Evolutionary conservation across 2,329 filamentous ascomycete species (phyloP), one percentile per base, ranked within the genome.

Genomic region (Plectosphaerella plurivora): DNA sequence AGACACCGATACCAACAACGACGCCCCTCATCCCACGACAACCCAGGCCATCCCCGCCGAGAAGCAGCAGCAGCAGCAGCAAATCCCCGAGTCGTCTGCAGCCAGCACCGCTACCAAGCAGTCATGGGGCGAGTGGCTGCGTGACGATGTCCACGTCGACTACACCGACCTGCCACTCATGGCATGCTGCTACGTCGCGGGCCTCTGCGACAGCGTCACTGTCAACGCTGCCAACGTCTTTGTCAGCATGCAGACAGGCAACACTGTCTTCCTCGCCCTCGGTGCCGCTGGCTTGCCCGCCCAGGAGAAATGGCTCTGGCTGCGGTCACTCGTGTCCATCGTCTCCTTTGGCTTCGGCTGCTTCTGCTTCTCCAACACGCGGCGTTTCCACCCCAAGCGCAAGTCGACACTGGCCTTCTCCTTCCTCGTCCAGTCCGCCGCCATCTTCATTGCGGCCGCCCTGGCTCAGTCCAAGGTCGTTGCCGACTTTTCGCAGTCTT

Each of bases 241-340:
- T 51, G 71, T 71, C 22, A 68, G 65, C 45, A 73, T 73, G 69
- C 70, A 73, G 55, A 73, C 70, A 15, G 81, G 82, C 39, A 86
- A 86, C 65, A 85, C 82, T 10, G 77, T 86, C 59, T 84, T 85
- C 66, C 72, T 86, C 39, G 81, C 78, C 16, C 77, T 86, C 20
- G 81, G 81, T 51, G 76, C 79, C 12, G 75, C 80, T 3, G 66
- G 67, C 28, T 78, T 82, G 46, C 80, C 78, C 3, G 63, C 70
- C 18, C 69, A 69, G 53, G 68, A 79, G 53, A 77, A 78, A 4
- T 71, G 71, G 51, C 79, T 76, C 51, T 82, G 76, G 78, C 67
- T 77, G 49, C 78, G 74, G 53, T 78, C 77, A 3, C 68, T 79
- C 18, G 67, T 74, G 55, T 83, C 81, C 50, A 78, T 83, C 56